Conservation (phyloP, 1,139 yeast species). For the Blastobotrys proliferans region DNA sequence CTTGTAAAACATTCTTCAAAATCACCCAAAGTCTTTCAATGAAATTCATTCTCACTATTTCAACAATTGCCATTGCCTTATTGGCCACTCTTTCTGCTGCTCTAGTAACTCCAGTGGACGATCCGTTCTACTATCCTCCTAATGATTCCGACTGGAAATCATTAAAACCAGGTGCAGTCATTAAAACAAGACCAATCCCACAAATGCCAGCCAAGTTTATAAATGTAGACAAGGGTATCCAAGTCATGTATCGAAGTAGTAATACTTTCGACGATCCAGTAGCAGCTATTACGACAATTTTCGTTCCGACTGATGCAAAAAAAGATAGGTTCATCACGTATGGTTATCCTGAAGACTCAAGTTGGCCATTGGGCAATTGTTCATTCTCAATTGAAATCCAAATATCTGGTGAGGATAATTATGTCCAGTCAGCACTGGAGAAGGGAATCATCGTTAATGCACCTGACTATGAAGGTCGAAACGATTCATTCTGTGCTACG, state of each 20-base stretch:
- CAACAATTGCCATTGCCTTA: too few species aligned
- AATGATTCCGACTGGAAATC: constrained; percentile 14
- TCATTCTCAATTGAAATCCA: constrained; percentile 23
- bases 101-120: constrained; percentile 15
- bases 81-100: too few species aligned
- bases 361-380: constrained; percentile 29
- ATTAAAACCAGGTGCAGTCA: constrained; percentile 17
- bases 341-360: constrained; percentile 30
- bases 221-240: constrained; percentile 21
- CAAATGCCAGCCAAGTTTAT: too few species aligned
- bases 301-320: constrained; percentile 22
- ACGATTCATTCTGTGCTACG: constrained; percentile 25
- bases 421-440: constrained; percentile 6
- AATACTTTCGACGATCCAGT: constrained; percentile 27
- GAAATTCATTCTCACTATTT: too few species aligned
- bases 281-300: constrained; percentile 28
- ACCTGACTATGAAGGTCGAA: constrained; percentile 32
- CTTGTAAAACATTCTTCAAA: too few species aligned
- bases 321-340: constrained; percentile 23
- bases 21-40: too few species aligned
- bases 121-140: constrained; percentile 24
- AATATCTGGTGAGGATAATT: constrained; percentile 21
- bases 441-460: constrained; percentile 18
- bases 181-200: too few species aligned
- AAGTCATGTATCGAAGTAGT: constrained; percentile 27